Evolutionary conservation across 2,329 filamentous ascomycete genomes (phyloP).

Genomic region (Dactylonectria estremocensis): DNA sequence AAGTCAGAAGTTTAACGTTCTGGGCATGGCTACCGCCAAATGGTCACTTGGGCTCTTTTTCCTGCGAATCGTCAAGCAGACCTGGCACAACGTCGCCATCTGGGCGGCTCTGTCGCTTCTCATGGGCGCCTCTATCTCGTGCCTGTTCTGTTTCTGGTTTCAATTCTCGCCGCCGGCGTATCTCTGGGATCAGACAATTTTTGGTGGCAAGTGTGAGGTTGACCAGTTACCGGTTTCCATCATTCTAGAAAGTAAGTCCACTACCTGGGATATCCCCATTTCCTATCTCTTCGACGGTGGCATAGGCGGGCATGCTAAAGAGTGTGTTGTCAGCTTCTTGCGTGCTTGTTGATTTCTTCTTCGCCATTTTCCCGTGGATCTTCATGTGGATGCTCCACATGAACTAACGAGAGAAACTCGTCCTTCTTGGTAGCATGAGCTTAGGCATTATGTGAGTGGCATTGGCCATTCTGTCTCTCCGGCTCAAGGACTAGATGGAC

Average conservation of each 20-base stretch:
- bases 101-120: conserved; percentile 44
- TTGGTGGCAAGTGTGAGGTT: conserved; percentile 12
- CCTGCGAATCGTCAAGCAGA: conserved; percentile 51
- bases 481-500: too few relatives aligned
- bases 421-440: conserved; percentile 57
- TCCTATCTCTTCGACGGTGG: too few relatives aligned
- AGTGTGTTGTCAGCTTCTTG: too few relatives aligned
- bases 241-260: conserved; percentile 23
- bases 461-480: too few relatives aligned
- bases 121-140: conserved; percentile 9
- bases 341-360: conserved; percentile 54
- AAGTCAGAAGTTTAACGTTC: conserved; percentile 52
- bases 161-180: conserved; percentile 27
- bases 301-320: too few relatives aligned
- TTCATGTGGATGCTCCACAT: conserved; percentile 60
- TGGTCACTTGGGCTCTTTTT: conserved; percentile 55
- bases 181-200: conserved; percentile 13
- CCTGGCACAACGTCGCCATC: conserved; percentile 52
- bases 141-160: conserved; percentile 16
- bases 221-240: conserved; percentile 17
- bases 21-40: conserved; percentile 56
- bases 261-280: too few relatives aligned
- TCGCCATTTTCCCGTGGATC: conserved; percentile 58
- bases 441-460: conserved; percentile 55
- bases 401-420: conserved; percentile 59